These are phyloP conservation scores for Peziza echinospora DNA, from an alignment of 495 filamentous ascomycete species.

Conservation along the genomic window DNA sequence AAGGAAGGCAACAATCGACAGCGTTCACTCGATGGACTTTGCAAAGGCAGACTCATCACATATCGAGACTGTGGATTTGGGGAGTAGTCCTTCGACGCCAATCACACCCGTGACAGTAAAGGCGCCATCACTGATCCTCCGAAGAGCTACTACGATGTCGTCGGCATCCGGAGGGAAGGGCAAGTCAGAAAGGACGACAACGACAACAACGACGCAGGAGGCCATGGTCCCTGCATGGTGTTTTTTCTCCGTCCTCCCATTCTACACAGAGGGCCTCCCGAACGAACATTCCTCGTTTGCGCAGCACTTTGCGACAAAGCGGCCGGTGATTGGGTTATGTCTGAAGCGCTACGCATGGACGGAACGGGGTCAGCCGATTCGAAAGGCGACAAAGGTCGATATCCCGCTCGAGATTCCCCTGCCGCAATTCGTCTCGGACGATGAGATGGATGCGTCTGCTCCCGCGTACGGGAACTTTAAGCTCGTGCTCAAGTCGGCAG, in stretches of 20 bases:
- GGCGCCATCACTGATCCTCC: constrained; percentile 11
- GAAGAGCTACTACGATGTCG: constrained; percentile 19
- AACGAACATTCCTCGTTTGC: constrained; percentile 25
- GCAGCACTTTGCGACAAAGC: constrained; percentile 46
- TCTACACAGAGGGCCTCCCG: constrained; percentile 13
- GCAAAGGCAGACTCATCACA: constrained; percentile 30
- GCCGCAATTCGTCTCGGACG: constrained; percentile 75
- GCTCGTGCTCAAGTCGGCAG: constrained; percentile 63
- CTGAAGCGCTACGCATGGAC: constrained; percentile 73
- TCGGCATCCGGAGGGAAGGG: constrained; percentile 23
- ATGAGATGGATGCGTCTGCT: constrained; percentile 33
- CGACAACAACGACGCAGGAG: constrained; percentile 42
- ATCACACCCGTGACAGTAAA: constrained; percentile 13
- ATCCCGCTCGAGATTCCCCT: constrained; percentile 75
- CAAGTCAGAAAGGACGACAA: constrained; percentile 17
- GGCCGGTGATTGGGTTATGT: constrained; percentile 76
- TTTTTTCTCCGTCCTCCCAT: constrained; percentile 39
- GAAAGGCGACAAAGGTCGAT: constrained; percentile 63
- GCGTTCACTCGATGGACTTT: constrained; percentile 31
- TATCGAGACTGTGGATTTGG: constrained; percentile 39
- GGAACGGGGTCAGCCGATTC: constrained; percentile 39
- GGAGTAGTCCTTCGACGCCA: constrained; percentile 25
- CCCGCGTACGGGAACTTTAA: constrained; percentile 67
- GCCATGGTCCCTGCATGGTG: constrained; percentile 96
- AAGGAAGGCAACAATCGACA: constrained; percentile 34